Conservation (phyloP, 306 rosid species). For the Corylus avellana region DNA sequence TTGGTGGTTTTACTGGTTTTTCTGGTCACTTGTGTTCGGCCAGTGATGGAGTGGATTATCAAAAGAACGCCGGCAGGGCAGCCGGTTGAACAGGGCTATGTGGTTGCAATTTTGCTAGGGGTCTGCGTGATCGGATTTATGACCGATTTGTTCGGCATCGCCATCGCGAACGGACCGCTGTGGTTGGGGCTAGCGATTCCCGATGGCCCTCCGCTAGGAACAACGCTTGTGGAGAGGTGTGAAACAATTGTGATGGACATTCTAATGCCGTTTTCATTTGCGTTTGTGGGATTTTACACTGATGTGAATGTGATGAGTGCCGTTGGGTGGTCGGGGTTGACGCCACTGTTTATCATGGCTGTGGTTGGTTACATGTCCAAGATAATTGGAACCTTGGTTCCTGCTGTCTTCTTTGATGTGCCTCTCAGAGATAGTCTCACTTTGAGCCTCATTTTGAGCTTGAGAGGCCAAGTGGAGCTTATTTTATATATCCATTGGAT, state of each 20-base stretch:
- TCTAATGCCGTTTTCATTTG: conserved; percentile 61
- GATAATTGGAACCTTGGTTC: conserved; percentile 32
- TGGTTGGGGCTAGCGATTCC: conserved; percentile 68
- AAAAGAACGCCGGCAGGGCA: conserved; percentile 52
- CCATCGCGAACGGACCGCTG: conserved; percentile 59
- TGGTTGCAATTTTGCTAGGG: conserved; percentile 41
- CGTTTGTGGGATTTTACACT: conserved; percentile 44
- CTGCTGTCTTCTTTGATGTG: conserved; percentile 36
- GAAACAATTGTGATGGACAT: conserved; percentile 48
- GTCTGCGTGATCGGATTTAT: conserved; percentile 48
- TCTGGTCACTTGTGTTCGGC: conserved; percentile 18
- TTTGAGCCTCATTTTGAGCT: conserved; percentile 53
- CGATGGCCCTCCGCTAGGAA: conserved; percentile 74
- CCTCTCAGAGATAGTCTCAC: conserved; percentile 57
- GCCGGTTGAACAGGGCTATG: conserved; percentile 34
- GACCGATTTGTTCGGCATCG: conserved; percentile 58
- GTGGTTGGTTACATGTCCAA: conserved; percentile 44
- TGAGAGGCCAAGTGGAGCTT: conserved; percentile 72
- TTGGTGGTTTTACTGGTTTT: not conserved
- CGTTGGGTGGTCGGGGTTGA: conserved; percentile 42
- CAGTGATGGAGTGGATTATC: conserved; percentile 36
- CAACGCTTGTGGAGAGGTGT: conserved; percentile 40
- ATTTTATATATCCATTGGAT: conserved; percentile 62
- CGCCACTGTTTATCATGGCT: conserved; percentile 48
- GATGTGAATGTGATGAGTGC: conserved; percentile 42